A percentile compares a stretch with the other conserved stretches of the same genome.
Evolutionary conservation across 345 rosid genomes (phyloP).

Genomic region (Pistacia vera): DNA sequence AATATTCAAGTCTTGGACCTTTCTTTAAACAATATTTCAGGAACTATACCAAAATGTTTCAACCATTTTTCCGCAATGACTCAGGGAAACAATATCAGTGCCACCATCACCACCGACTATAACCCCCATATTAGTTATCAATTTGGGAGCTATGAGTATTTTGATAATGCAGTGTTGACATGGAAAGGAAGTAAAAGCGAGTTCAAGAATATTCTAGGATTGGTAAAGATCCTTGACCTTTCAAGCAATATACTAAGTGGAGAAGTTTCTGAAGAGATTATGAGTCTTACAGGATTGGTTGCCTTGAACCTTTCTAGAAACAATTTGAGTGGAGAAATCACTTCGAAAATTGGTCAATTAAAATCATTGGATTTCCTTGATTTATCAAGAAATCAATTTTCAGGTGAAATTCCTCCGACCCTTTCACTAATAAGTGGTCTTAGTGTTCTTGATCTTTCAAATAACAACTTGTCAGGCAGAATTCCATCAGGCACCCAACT

Average conservation of each 20-base stretch:
- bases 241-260: background rate
- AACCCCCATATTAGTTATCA: no score
- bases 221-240: background rate
- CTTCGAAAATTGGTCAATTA: background rate
- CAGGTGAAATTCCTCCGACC: background rate
- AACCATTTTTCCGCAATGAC: constrained; percentile 2
- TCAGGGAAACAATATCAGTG: no score
- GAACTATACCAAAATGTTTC: constrained; percentile 3
- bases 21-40: constrained; percentile 4
- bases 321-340: no score
- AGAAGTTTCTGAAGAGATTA: background rate
- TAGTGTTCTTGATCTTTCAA: background rate
- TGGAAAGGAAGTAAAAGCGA: constrained; percentile 27
- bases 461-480: background rate
- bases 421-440: background rate
- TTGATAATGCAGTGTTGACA: constrained; percentile 19
- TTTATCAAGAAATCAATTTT: background rate
- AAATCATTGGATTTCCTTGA: background rate
- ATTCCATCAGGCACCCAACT: background rate
- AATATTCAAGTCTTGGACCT: constrained; percentile 9
- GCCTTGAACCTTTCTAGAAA: no score
- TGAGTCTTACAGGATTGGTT: no score
- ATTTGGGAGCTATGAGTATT: background rate
- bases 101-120: background rate
- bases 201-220: constrained; percentile 8